Percentiles rank a stretch among this genome's conserved stretches.
Conservation (phyloP, 331 rosid genomes). For the Pyrus hybrid region DNA sequence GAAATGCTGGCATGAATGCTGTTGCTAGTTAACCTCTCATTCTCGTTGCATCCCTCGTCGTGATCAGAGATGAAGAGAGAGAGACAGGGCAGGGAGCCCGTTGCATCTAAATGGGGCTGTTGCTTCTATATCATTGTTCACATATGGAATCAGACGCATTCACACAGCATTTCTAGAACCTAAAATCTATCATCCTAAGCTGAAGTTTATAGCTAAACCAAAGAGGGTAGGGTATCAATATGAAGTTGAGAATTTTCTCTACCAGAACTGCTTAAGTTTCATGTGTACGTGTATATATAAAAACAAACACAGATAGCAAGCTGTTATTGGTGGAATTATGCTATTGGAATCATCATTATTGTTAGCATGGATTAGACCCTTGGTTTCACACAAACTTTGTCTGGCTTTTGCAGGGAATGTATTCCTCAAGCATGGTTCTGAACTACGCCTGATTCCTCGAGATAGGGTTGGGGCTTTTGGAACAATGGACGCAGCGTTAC, state of each 20-base stretch:
- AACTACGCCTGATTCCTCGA: conserved; percentile 85
- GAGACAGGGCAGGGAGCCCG: too few relatives aligned
- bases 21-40: too few relatives aligned
- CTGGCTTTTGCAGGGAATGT: conserved; percentile 65
- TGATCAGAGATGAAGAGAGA: too few relatives aligned
- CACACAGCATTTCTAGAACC: neutral
- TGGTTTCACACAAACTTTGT: conserved; percentile 4
- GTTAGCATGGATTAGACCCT: neutral
- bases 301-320: neutral
- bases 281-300: neutral
- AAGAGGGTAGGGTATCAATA: neutral
- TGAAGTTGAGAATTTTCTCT: neutral
- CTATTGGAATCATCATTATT: neutral
- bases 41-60: neutral
- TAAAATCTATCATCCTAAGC: neutral
- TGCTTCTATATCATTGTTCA: neutral
- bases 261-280: neutral
- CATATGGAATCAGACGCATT: neutral
- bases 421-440: conserved; percentile 92
- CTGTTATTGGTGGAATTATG: neutral
- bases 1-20: too few relatives aligned
- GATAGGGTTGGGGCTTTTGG: conserved; percentile 72
- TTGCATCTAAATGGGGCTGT: neutral
- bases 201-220: neutral
- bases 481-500: conserved; percentile 8